Evolutionary conservation across 495 filamentous ascomycete genomes (phyloP), one percentile per base, ranked within the genome.

Genomic region (Parachaetomium inaequale): DNA sequence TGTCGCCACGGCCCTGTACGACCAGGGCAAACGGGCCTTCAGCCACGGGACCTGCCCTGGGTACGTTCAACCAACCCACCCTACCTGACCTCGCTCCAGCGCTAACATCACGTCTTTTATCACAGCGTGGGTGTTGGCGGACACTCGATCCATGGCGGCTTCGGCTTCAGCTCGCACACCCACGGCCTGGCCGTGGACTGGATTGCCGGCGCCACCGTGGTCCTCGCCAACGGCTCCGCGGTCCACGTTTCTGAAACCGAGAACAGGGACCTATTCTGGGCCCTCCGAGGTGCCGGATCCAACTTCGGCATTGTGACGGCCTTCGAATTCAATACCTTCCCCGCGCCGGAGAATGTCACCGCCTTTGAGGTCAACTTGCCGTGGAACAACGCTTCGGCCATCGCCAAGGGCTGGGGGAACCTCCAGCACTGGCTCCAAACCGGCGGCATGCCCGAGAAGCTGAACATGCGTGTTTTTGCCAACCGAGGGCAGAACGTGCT

Each of bases 1-100:
- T 26, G 66, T 79, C 14, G 76, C 76, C 1, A 66, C 69, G 1
- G 68, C 70, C 42, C 62, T 79, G 23, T 77, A 68, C 40, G 64
- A 64, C 6, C 73, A 79, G 58, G 78, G 78, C 7, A 72, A 71
- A 36, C 68, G 78, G 6, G 76, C 72, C 11, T 76, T 81, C 58
- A 72, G 72, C 38, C 77, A 81, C 55, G 78, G 78, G 23, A 81
- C 75, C 42, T 81, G 76, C 54, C 77, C 78, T 10, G 74, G 76
- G 77, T 79, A 58, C 8, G 59, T 67, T 11, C 19, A 3, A 4
- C 17, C 14, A 34, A 51, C 17, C 0, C 31, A 21, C n/a, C 17
- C 29, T 47, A 1, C 15, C 38, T 17, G 7, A 14, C 5, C 7
- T 14, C n/a, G n/a, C 14, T 23, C 45, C 26, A 51, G n/a, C 7